phyloP scores from a whole-genome alignment of 2,329 filamentous ascomycete species.

The Colletotrichum musicola region DNA sequence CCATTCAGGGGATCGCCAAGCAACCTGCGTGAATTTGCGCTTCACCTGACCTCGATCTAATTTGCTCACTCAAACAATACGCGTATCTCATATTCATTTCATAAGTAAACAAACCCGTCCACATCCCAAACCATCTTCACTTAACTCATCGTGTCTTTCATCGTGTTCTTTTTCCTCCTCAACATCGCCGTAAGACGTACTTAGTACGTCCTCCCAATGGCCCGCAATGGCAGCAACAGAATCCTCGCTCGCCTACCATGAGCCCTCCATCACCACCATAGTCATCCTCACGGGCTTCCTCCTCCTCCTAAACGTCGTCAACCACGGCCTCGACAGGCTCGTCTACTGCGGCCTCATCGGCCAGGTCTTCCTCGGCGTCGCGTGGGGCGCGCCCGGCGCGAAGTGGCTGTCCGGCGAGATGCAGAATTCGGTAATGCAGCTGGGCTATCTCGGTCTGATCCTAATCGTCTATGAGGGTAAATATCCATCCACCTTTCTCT shows the following conservation, averaged over 20 bases:
- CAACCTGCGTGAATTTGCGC: not conserved
- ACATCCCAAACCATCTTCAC: not conserved
- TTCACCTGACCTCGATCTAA: not conserved
- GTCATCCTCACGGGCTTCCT: slow-evolving; percentile 73
- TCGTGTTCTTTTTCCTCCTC: not conserved
- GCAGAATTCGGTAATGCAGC: slow-evolving; percentile 69
- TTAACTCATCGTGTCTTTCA: not conserved
- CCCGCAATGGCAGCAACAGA: slow-evolving; percentile 10
- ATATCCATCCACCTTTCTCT: not conserved
- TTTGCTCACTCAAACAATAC: not conserved
- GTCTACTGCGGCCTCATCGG: slow-evolving; percentile 80
- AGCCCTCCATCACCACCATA: slow-evolving; percentile 70
- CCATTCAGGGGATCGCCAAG: slow-evolving; percentile 5
- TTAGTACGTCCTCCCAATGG: not conserved
- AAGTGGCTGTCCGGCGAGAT: slow-evolving; percentile 66
- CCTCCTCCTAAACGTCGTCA: slow-evolving; percentile 70
- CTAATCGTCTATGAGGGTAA: slow-evolving; percentile 79
- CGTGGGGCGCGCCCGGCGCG: slow-evolving; percentile 76
- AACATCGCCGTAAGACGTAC: too few relatives aligned
- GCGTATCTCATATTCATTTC: too few relatives aligned
- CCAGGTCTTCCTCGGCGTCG: slow-evolving; percentile 77
- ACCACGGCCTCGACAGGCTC: slow-evolving; percentile 67
- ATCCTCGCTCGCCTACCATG: slow-evolving; percentile 67
- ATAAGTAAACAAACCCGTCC: not conserved
- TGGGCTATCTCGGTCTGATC: slow-evolving; percentile 81